Base-by-base conservation (phyloP, 306 rosid genomes). In the Citrullus amarus region DNA sequence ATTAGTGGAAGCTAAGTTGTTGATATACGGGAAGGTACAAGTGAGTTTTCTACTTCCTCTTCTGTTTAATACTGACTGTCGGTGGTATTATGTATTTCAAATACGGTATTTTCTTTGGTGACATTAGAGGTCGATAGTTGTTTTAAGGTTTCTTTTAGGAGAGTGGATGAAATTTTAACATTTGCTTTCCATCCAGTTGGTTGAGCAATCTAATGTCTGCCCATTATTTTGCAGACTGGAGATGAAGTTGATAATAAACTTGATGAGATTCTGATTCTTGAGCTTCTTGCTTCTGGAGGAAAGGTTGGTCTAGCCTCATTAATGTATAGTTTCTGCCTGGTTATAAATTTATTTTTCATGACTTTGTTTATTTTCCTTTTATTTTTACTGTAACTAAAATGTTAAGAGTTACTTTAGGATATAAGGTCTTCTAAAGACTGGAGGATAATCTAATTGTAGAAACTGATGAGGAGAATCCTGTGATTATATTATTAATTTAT, bases 21-120 rank as follows among this genome's bases (percentile, higher is more conserved):
- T 86, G 75, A 63, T 95, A 80, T 95, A 95, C 80, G 99, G 99
- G 84, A 95, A 89, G 97, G 98, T 95, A 68, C 71, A 77, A 85
- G 59, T 17, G 78, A 22, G 78, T 39, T 51, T 83, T 22, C 62
- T 78, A 54, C 43, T 85, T 17, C 30, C 50, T 22, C 34, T 51
- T 36, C 55, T 55, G 48, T 70, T 79, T 18, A 41, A 36, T 79
- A 76, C 34, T 79, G 71, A 28, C 56, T 60, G 51, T 25, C 55
- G 34, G 46, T 48, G 76, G 51, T 77, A 30, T 41, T 20, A 41
- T 57, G 46, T 17, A 4, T 10, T 61, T 78, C 16, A 20, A 25
- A 6, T 57, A 39, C 36, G 4, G 20, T 58, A 25, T 70, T 71
- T 32, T 41, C 75, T 22, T 69, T 46, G 58, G 76, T 48, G 76